Evolutionary conservation across 192 early-diverging fungal genomes (phyloP).

Genomic region (Coemansia aciculifera): DNA sequence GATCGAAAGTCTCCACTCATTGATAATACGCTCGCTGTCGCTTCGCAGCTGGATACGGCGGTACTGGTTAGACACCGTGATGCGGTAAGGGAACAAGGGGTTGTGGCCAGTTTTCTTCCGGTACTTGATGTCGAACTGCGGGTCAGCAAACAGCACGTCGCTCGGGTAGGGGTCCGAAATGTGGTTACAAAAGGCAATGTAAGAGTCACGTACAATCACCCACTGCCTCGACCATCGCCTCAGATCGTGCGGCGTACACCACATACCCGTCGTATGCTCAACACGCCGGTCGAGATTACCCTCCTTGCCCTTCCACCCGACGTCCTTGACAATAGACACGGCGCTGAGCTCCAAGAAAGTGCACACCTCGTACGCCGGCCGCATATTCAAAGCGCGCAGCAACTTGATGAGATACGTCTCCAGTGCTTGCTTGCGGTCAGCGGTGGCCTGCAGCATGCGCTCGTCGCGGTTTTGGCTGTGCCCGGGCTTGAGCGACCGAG

Average conservation of each 20-base stretch:
- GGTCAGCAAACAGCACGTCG: constrained; percentile 56
- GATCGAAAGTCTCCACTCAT: constrained; percentile 70
- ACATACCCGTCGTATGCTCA: constrained; percentile 55
- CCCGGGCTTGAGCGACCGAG: constrained; percentile 35
- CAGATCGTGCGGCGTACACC: constrained; percentile 52
- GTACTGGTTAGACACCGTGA: constrained; percentile 60
- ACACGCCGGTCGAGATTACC: constrained; percentile 68
- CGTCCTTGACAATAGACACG: constrained; percentile 70
- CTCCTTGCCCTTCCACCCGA: constrained; percentile 86
- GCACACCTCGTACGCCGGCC: constrained; percentile 68
- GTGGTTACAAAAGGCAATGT: constrained; percentile 55
- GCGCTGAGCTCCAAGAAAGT: constrained; percentile 76
- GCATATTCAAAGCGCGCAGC: constrained; percentile 61
- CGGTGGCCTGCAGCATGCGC: constrained; percentile 43
- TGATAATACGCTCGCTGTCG: constrained; percentile 62
- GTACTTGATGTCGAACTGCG: constrained; percentile 52
- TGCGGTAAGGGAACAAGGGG: constrained; percentile 61
- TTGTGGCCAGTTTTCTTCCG: constrained; percentile 56
- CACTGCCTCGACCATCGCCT: constrained; percentile 66
- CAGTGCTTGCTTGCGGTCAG: constrained; percentile 60
- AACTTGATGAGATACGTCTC: constrained; percentile 63
- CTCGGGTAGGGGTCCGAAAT: constrained; percentile 53
- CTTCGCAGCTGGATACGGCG: constrained; percentile 71
- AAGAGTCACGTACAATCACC: constrained; percentile 76
- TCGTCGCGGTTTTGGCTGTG: constrained; percentile 17